phyloP scores from a whole-genome alignment of 371 early-diverging fungal genomes.

The Lichtheimia corymbifera region DNA sequence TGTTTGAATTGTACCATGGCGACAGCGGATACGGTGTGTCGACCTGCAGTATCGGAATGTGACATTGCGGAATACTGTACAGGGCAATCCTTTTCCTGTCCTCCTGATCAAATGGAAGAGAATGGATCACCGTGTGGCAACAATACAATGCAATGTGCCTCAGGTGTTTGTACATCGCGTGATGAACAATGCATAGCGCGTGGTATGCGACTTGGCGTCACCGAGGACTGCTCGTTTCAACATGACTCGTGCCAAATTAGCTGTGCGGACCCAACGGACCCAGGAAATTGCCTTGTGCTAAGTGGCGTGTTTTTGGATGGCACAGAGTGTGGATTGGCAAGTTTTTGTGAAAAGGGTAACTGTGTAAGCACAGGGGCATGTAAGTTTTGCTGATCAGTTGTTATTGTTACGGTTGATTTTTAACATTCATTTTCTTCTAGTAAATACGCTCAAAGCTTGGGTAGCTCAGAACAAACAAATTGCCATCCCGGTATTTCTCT shows the following conservation, averaged over 20 bases:
- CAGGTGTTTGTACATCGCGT: conserved; percentile 87
- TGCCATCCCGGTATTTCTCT: conserved; percentile 58
- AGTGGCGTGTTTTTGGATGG: conserved; percentile 86
- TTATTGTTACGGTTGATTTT: background rate
- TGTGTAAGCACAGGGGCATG: conserved; percentile 52
- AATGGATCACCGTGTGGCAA: conserved; percentile 77
- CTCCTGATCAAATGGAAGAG: conserved; percentile 62
- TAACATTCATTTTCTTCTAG: conserved; percentile 18
- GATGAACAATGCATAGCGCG: conserved; percentile 80
- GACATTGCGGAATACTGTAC: conserved; percentile 83
- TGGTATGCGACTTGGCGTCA: conserved; percentile 56
- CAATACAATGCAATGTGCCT: conserved; percentile 73
- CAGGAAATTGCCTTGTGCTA: conserved; percentile 58
- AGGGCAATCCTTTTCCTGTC: conserved; percentile 76
- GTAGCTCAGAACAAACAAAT: conserved; percentile 47
- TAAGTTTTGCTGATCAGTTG: conserved; percentile 20
- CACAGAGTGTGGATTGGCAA: conserved; percentile 83
- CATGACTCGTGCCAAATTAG: conserved; percentile 68
- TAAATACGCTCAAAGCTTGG: conserved; percentile 52
- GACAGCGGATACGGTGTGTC: conserved; percentile 71
- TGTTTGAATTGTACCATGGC: conserved; percentile 76
- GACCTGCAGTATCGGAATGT: conserved; percentile 79
- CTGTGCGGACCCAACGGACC: conserved; percentile 63
- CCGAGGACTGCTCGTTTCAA: conserved; percentile 48
- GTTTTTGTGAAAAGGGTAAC: conserved; percentile 56